Conservation (phyloP, 345 rosid species). For the Eucalyptus leucophloia region DNA sequence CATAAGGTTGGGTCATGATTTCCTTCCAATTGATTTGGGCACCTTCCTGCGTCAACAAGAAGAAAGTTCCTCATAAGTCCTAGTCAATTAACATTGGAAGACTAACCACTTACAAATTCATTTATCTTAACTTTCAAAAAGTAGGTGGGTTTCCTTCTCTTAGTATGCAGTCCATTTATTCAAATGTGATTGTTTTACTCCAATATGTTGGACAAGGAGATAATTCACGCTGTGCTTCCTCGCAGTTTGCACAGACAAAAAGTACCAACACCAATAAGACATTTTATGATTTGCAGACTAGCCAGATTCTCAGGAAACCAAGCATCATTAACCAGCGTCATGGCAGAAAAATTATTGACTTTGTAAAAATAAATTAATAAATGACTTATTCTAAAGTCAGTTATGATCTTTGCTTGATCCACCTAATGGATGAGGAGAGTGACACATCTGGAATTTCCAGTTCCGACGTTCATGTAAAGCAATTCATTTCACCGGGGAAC, state of each 20-base stretch:
- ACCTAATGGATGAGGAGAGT: background rate
- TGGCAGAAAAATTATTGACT: too few species aligned
- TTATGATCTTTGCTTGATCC: too few species aligned
- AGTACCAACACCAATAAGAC: background rate
- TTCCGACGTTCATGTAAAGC: background rate
- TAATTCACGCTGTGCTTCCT: background rate
- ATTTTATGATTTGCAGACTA: too few species aligned
- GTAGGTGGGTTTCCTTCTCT: background rate
- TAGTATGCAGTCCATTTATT: background rate
- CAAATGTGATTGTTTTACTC: background rate
- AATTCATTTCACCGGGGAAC: background rate
- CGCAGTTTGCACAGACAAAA: background rate
- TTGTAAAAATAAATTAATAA: too few species aligned
- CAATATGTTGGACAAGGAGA: background rate
- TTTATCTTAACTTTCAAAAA: background rate
- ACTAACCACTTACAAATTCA: background rate
- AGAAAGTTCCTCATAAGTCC: background rate
- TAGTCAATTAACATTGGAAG: background rate
- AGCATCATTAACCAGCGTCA: too few species aligned
- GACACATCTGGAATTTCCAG: background rate
- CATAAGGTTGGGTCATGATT: conserved; percentile 12
- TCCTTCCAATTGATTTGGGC: conserved; percentile 4
- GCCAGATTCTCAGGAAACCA: too few species aligned
- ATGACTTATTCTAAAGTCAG: too few species aligned
- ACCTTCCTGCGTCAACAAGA: background rate